Evolutionary conservation across 2,329 filamentous ascomycete species (phyloP).

Genomic region (Chaetoscypha palmicola): DNA sequence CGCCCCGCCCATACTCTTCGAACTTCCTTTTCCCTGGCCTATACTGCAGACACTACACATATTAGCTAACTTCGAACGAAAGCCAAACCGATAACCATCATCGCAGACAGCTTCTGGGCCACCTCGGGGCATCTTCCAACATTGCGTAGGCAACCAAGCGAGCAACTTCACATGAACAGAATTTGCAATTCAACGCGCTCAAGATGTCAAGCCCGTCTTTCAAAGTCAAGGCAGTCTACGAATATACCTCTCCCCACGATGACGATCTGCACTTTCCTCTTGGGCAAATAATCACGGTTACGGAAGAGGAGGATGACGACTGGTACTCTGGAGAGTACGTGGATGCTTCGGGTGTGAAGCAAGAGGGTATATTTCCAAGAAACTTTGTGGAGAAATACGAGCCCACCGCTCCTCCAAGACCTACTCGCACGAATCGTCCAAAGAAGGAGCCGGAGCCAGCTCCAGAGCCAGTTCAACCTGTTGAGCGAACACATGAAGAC

Average conservation of each 20-base stretch:
- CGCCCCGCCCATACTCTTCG: slow-evolving; percentile 20
- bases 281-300: slow-evolving; percentile 91
- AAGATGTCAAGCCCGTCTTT: slow-evolving; percentile 68
- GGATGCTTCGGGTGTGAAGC: slow-evolving; percentile 65
- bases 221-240: slow-evolving; percentile 93
- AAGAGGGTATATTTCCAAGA: slow-evolving; percentile 84
- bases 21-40: slow-evolving; percentile 16
- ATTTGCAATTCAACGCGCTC: slow-evolving; percentile 30
- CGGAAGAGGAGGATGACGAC: slow-evolving; percentile 83
- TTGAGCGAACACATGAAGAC: slow-evolving; percentile 30
- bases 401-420: slow-evolving; percentile 81
- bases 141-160: slow-evolving; percentile 18
- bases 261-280: slow-evolving; percentile 84
- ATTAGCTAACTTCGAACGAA: slow-evolving; percentile 8
- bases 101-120: slow-evolving; percentile 10
- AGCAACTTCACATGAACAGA: slow-evolving; percentile 18
- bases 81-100: slow-evolving; percentile 11
- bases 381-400: slow-evolving; percentile 98
- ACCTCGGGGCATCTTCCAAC: slow-evolving; percentile 14
- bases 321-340: slow-evolving; percentile 90
- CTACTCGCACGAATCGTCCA: slow-evolving; percentile 59
- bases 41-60: slow-evolving; percentile 16
- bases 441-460: slow-evolving; percentile 47
- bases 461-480: slow-evolving; percentile 18
- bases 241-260: slow-evolving; percentile 87